Evolutionary conservation across 1,284 basidiomycete species (phyloP), one percentile per base, ranked within the genome.

Genomic region (Apiotrichum gamsii): DNA sequence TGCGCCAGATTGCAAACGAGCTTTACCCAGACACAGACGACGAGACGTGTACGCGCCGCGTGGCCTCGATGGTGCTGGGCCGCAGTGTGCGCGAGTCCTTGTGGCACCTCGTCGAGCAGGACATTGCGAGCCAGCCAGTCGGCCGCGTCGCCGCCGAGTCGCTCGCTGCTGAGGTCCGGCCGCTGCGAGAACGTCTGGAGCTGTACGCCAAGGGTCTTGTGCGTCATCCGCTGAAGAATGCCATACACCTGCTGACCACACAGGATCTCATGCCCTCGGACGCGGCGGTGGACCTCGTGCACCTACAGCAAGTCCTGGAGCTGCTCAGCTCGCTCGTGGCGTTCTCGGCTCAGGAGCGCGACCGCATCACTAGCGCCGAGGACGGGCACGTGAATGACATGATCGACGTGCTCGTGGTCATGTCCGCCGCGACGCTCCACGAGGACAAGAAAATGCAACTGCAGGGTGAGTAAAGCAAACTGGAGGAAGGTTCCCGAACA

Each of bases 151-250:
- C 56, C 1, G 13, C 53, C 20, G 47, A 40, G 11, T 37, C 33
- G 13, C 39, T 62, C 5, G 21, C 13, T 11, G 14, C 23, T 5
- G 61, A 64, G 15, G 25, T 56, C 2, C 24, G 23, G 0, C 36
- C 38, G 2, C 29, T 64, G 2, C 30, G 23, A 3, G 31, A 47
- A 2, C 51, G 61, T 1, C 55, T 62, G 29, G 58, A 60, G 28
- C 39, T 64, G 30, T 57, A 50, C 38, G 51, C 58, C 32, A 67
- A 61, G 35, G 60, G 63, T 9, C 32, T 65, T 24, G 61, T 63
- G 35, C 33, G 56, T 51, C n/a, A 4, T 14, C n/a, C n/a, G 9
- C 20, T n/a, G n/a, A n/a, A n/a, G 4, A 8, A 8, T 3, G 8
- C 3, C 8, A 16, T 11, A 3, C 4, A 13, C 8, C 3, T 11